A percentile compares a stretch with the other conserved stretches of the same genome.
Evolutionary conservation across 768 basidiomycete species (phyloP).

Genomic region (Cystobasidium onofrii): DNA sequence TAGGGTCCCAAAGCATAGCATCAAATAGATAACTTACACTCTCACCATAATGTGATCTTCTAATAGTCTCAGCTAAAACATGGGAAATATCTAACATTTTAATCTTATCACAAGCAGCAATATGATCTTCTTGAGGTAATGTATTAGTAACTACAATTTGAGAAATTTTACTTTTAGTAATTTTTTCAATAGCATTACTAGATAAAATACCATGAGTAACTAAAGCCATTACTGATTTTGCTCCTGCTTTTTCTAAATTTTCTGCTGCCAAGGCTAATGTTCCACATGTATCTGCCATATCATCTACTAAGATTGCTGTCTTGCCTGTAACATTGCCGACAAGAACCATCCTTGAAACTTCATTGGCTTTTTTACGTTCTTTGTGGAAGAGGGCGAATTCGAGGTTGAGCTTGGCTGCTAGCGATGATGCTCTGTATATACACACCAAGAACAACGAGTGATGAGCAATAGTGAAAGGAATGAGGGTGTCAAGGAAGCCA

Average conservation of each 20-base stretch:
- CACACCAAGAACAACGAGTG: no score
- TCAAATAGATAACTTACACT: conserved; percentile 37
- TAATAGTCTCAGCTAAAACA: conserved; percentile 88
- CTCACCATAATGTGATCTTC: conserved; percentile 94
- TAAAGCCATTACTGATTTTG: conserved; percentile 73
- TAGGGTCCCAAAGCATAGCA: conserved; percentile 34
- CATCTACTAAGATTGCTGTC: conserved; percentile 89
- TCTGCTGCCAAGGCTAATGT: conserved; percentile 85
- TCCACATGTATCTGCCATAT: conserved; percentile 96
- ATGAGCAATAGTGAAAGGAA: no score
- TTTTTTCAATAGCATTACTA: conserved; percentile 64
- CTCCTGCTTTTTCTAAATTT: conserved; percentile 82
- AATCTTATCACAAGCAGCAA: conserved; percentile 63
- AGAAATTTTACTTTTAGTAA: conserved; percentile 68
- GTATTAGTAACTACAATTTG: conserved; percentile 98
- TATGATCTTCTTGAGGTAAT: conserved; percentile 76
- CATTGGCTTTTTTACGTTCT: conserved; percentile 93
- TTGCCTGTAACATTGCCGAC: conserved; percentile 90
- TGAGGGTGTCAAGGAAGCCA: no score
- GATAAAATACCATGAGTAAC: conserved; percentile 95
- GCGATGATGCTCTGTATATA: conserved; percentile 73
- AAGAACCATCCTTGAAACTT: conserved; percentile 87
- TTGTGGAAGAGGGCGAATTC: conserved; percentile 99
- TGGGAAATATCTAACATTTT: conserved; percentile 91
- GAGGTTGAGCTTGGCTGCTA: conserved; percentile 88